These are phyloP conservation scores for Epicoccum sorghinum DNA, from an alignment of 2,329 filamentous ascomycete genomes.

Conservation along the genomic window DNA sequence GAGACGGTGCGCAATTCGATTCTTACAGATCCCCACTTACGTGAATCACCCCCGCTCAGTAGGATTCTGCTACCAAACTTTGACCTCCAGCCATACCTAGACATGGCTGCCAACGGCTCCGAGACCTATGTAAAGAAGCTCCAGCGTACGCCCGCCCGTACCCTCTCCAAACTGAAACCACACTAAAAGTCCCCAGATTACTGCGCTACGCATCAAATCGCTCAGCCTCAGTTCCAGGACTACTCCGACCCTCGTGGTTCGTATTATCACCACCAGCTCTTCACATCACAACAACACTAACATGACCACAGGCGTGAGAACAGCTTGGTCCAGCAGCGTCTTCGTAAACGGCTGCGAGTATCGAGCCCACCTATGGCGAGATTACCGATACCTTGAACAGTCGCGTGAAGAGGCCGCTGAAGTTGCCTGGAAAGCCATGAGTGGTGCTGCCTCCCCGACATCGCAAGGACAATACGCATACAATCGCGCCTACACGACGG, in stretches of 20 bases:
- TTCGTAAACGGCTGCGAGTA: constrained; percentile 44
- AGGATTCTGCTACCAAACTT: constrained; percentile 19
- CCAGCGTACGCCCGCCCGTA: constrained; percentile 33
- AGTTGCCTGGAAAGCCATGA: constrained; percentile 42
- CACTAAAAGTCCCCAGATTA: constrained; percentile 35
- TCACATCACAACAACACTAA: constrained; percentile 15
- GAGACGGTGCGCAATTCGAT: constrained; percentile 30
- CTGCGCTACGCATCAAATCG: constrained; percentile 42
- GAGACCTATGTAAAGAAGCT: constrained; percentile 43
- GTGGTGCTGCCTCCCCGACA: constrained; percentile 7
- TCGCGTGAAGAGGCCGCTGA: constrained; percentile 47
- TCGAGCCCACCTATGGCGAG: constrained; percentile 43
- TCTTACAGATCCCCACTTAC: constrained; percentile 31
- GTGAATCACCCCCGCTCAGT: constrained; percentile 27
- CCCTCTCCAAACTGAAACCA: neutral
- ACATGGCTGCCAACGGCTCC: constrained; percentile 35
- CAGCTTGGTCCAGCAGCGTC: constrained; percentile 46
- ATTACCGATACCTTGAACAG: constrained; percentile 45
- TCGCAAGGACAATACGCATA: constrained; percentile 28
- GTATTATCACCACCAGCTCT: constrained; percentile 3
- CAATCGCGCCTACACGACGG: constrained; percentile 25
- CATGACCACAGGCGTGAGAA: constrained; percentile 37
- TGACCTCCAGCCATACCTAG: constrained; percentile 21
- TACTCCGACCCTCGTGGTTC: constrained; percentile 47
- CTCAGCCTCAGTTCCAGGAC: constrained; percentile 46